phyloP scores from a whole-genome alignment of 371 early-diverging fungal species.

The Syncephalastrum racemosum region DNA sequence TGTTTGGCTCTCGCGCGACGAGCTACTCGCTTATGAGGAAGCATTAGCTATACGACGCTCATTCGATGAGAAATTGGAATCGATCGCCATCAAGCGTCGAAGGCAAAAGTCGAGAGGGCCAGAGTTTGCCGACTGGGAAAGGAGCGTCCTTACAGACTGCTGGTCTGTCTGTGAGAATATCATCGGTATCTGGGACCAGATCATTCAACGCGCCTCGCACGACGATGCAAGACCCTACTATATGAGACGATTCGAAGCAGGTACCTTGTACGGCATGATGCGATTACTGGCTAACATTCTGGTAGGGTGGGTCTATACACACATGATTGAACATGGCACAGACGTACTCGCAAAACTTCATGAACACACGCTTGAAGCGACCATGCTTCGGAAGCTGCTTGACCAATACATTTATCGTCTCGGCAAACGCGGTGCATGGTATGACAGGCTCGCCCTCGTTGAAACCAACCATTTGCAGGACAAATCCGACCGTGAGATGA shows the following conservation, averaged over 20 bases:
- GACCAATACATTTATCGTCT: constrained; percentile 58
- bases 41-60: constrained; percentile 38
- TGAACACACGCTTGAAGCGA: constrained; percentile 55
- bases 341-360: constrained; percentile 58
- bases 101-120: constrained; percentile 12
- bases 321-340: constrained; percentile 57
- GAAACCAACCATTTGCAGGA: constrained; percentile 52
- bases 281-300: constrained; percentile 9
- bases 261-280: constrained; percentile 13
- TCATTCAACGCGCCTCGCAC: constrained; percentile 21
- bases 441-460: constrained; percentile 64
- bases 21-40: constrained; percentile 57
- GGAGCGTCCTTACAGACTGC: constrained; percentile 5
- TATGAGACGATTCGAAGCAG: constrained; percentile 54
- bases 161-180: constrained; percentile 41
- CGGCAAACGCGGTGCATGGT: constrained; percentile 71
- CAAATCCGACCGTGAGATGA: constrained; percentile 34
- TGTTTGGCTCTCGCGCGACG: constrained; percentile 54
- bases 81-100: constrained; percentile 17
- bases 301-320: constrained; percentile 64
- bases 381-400: constrained; percentile 57
- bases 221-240: constrained; percentile 32
- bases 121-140: constrained; percentile 7
- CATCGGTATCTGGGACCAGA: constrained; percentile 45
- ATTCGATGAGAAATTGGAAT: constrained; percentile 29